phyloP scores from a whole-genome alignment of 2,329 filamentous ascomycete genomes.

The Xylaria sp. region DNA sequence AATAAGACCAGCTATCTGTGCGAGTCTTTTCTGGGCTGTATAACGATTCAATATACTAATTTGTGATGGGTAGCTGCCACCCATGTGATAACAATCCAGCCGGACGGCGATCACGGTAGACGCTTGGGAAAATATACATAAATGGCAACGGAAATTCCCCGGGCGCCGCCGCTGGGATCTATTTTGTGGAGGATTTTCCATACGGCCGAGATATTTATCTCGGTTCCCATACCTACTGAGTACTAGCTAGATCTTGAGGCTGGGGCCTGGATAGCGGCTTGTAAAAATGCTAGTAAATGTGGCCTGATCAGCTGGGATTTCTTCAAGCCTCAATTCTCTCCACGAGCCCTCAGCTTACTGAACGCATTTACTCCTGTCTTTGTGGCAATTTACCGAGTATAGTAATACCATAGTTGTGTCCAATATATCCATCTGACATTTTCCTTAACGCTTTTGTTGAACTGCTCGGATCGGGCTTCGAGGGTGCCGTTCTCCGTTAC shows the following conservation, averaged over 20 bases:
- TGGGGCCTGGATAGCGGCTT: background rate
- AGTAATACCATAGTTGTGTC: conserved; percentile 7
- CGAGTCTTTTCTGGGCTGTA: conserved; percentile 15
- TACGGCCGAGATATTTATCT: conserved; percentile 32
- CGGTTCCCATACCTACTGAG: conserved; percentile 10
- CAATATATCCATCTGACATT: background rate
- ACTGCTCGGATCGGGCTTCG: background rate
- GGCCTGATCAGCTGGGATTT: conserved; percentile 15
- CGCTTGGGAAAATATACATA: background rate
- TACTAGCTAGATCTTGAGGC: conserved; percentile 1
- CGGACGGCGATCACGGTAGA: conserved; percentile 14
- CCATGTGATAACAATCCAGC: conserved; percentile 5
- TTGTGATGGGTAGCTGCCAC: conserved; percentile 4
- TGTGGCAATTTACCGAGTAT: background rate
- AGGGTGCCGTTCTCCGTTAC: background rate
- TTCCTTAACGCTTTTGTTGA: background rate
- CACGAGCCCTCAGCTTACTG: conserved; percentile 2
- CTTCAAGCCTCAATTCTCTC: conserved; percentile 9
- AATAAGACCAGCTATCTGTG: background rate
- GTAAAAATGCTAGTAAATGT: conserved; percentile 3
- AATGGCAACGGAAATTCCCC: background rate
- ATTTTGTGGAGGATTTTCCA: conserved; percentile 11
- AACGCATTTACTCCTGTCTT: background rate
- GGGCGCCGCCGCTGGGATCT: background rate
- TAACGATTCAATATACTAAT: conserved; percentile 5